phyloP scores from a whole-genome alignment of 2,329 filamentous ascomycete species.

The Sporothrix variecibatus region DNA sequence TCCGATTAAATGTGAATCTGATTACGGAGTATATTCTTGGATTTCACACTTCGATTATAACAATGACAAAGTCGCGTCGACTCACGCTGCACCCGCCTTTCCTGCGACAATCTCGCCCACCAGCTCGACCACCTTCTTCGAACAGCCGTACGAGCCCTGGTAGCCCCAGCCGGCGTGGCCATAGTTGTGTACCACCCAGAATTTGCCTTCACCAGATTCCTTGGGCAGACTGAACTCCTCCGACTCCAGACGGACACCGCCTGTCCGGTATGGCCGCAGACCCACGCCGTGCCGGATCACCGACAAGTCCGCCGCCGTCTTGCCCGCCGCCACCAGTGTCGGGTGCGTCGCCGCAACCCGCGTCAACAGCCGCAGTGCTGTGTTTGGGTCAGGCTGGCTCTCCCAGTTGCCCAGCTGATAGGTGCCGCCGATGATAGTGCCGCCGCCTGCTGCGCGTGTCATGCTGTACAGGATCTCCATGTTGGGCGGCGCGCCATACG shows the following conservation, averaged over 20 bases:
- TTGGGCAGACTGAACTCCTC: slow-evolving; percentile 54
- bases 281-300: slow-evolving; percentile 82
- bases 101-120: slow-evolving; percentile 54
- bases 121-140: slow-evolving; percentile 65
- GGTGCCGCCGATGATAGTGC: slow-evolving; percentile 83
- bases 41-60: neutral
- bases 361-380: slow-evolving; percentile 83
- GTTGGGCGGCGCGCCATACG: slow-evolving; percentile 38
- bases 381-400: slow-evolving; percentile 72
- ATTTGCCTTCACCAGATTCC: slow-evolving; percentile 45
- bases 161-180: slow-evolving; percentile 80
- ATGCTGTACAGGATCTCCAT: slow-evolving; percentile 80
- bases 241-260: slow-evolving; percentile 74
- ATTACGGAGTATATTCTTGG: neutral
- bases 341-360: slow-evolving; percentile 68
- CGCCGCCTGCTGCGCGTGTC: slow-evolving; percentile 76
- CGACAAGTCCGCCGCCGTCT: slow-evolving; percentile 72
- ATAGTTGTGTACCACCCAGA: slow-evolving; percentile 76
- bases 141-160: slow-evolving; percentile 69
- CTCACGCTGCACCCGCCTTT: neutral
- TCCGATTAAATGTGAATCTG: neutral
- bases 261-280: slow-evolving; percentile 71
- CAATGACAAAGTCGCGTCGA: neutral
- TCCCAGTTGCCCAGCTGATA: slow-evolving; percentile 82
- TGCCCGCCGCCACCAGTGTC: slow-evolving; percentile 54